phyloP scores from a whole-genome alignment of 2,329 filamentous ascomycete genomes.

The Neofusicoccum cordaticola region DNA sequence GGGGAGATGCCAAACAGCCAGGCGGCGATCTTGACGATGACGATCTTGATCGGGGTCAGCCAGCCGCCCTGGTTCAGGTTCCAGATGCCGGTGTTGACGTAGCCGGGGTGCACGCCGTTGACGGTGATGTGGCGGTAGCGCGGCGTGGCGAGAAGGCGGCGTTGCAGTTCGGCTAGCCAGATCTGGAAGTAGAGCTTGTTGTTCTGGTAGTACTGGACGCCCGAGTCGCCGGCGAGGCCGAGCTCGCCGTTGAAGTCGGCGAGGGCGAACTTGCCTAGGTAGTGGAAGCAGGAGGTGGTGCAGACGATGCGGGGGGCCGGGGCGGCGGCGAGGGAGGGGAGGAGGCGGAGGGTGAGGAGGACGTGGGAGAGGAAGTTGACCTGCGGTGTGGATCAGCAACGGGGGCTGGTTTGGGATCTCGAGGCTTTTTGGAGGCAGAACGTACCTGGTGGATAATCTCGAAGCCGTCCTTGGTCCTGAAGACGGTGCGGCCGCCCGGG shows the following conservation, averaged over 20 bases:
- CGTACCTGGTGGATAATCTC: slow-evolving; percentile 26
- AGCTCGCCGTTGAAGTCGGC: slow-evolving; percentile 25
- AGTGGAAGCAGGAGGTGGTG: slow-evolving; percentile 31
- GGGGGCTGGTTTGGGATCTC: too few species aligned
- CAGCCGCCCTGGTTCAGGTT: slow-evolving; percentile 23
- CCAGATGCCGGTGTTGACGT: slow-evolving; percentile 32
- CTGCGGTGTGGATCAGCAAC: slow-evolving; percentile 14
- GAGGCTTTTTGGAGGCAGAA: too few species aligned
- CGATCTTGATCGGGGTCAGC: slow-evolving; percentile 6
- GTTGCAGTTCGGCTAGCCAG: slow-evolving; percentile 32
- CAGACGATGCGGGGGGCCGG: slow-evolving; percentile 28
- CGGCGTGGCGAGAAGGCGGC: slow-evolving; percentile 21
- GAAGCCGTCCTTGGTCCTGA: slow-evolving; percentile 30
- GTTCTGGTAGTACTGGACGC: slow-evolving; percentile 26
- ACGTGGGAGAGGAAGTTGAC: slow-evolving; percentile 34
- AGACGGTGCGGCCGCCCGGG: slow-evolving; percentile 15
- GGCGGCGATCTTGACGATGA: slow-evolving; percentile 14
- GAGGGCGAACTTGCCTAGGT: slow-evolving; percentile 27
- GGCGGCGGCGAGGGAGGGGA: slow-evolving; percentile 26
- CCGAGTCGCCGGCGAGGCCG: slow-evolving; percentile 1
- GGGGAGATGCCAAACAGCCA: slow-evolving; percentile 21
- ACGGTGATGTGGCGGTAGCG: slow-evolving; percentile 29
- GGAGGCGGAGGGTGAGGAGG: slow-evolving; percentile 22
- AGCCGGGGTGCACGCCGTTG: slow-evolving; percentile 34
- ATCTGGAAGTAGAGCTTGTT: slow-evolving; percentile 36